A percentile compares a stretch with the other conserved stretches of the same genome.
phyloP scores from a whole-genome alignment of 2,329 filamentous ascomycete species.

The Thelonectria rubi region DNA sequence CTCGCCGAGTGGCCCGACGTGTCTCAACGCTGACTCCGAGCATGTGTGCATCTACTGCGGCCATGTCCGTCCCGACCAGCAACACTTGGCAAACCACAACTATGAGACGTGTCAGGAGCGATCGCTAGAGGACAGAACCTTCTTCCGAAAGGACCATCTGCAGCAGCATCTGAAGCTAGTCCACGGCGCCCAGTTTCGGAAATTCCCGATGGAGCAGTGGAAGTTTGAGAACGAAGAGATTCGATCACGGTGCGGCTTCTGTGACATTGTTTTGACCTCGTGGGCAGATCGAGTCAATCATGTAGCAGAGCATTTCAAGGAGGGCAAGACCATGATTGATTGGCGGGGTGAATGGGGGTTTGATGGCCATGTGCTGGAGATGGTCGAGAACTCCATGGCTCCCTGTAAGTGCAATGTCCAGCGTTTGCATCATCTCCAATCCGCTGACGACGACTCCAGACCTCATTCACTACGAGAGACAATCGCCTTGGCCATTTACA shows the following conservation, averaged over 20 bases:
- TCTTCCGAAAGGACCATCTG: conserved; percentile 56
- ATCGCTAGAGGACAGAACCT: conserved; percentile 47
- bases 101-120: conserved; percentile 56
- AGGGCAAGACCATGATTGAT: conserved; percentile 53
- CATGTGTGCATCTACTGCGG: conserved; percentile 56
- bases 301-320: conserved; percentile 54
- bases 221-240: conserved; percentile 48
- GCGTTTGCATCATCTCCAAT: conserved; percentile 33
- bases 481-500: conserved; percentile 46
- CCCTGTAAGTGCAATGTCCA: conserved; percentile 44
- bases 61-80: conserved; percentile 39
- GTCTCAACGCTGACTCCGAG: conserved; percentile 52
- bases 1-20: conserved; percentile 47
- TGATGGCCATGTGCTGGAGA: conserved; percentile 46
- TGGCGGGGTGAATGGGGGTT: conserved; percentile 57
- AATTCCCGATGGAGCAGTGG: conserved; percentile 56
- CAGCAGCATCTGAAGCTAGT: conserved; percentile 55
- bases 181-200: conserved; percentile 51
- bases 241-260: conserved; percentile 54
- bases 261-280: conserved; percentile 46
- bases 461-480: conserved; percentile 51
- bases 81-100: conserved; percentile 51
- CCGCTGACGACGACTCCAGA: conserved; percentile 29
- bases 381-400: conserved; percentile 53
- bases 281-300: conserved; percentile 52